These are phyloP conservation scores for sweet orange (Citrus sinensis) DNA, from an alignment of 345 rosid genomes.

Conservation along the genomic window DVS_A1.0 CM039167.1:8771001-8771500, in stretches of 20 bases:
- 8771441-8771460: constrained; percentile 63
- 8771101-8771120: neutral
- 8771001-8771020: constrained; percentile 60
- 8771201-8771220: constrained; percentile 75
- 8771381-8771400: neutral
- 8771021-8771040: constrained; percentile 56
- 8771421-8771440: constrained; percentile 83
- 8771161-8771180: constrained; percentile 33
- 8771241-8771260: constrained; percentile 78
- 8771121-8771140: neutral
- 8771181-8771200: constrained; percentile 83
- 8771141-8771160: neutral
- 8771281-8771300: constrained; percentile 77
- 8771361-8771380: neutral
- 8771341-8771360: neutral
- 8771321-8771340: neutral
- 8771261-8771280: constrained; percentile 80
- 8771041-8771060: constrained; percentile 80
- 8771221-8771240: constrained; percentile 82
- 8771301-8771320: constrained; percentile 59
- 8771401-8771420: constrained; percentile 34
- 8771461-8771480: constrained; percentile 54
- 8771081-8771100: neutral
- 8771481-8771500: constrained; percentile 43
- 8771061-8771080: constrained; percentile 77